A percentile compares a stretch with the other conserved stretches of the same genome.
These are phyloP conservation scores for Clavispora asparagi DNA, from an alignment of 805 yeast species.

Conservation along the genomic window DNA sequence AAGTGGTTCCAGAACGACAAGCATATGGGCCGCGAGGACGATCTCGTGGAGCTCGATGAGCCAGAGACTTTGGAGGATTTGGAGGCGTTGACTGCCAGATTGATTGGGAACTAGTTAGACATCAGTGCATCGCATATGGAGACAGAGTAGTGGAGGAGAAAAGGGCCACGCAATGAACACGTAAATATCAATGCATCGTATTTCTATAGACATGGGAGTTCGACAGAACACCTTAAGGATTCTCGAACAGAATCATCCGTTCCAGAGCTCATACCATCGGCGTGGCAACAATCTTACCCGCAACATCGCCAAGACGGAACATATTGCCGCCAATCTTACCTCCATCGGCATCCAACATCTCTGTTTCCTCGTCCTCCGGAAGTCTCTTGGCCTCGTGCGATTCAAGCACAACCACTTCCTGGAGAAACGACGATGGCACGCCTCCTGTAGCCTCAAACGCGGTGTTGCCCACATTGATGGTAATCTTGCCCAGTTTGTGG, in stretches of 20 bases:
- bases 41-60: conserved; percentile 69
- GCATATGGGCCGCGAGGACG: conserved; percentile 16
- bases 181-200: background rate
- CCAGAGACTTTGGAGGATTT: conserved; percentile 91
- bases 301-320: conserved; percentile 11
- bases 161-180: no score
- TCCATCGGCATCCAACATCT: conserved; percentile 13
- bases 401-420: conserved; percentile 62
- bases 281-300: conserved; percentile 16
- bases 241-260: no score
- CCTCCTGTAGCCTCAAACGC: conserved; percentile 68
- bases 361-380: conserved; percentile 22
- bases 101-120: conserved; percentile 21
- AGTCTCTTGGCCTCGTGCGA: conserved; percentile 17
- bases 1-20: conserved; percentile 46
- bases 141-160: no score
- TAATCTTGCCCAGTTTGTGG: conserved; percentile 79
- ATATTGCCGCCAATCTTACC: conserved; percentile 12
- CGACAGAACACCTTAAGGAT: no score
- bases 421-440: conserved; percentile 61
- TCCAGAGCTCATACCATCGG: conserved; percentile 3
- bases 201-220: background rate
- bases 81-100: conserved; percentile 72
- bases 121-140: background rate
- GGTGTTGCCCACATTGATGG: conserved; percentile 67